These are phyloP conservation scores for Coleophoma eucalyptorum DNA, from an alignment of 2,329 filamentous ascomycete genomes.

Conservation along the genomic window DNA sequence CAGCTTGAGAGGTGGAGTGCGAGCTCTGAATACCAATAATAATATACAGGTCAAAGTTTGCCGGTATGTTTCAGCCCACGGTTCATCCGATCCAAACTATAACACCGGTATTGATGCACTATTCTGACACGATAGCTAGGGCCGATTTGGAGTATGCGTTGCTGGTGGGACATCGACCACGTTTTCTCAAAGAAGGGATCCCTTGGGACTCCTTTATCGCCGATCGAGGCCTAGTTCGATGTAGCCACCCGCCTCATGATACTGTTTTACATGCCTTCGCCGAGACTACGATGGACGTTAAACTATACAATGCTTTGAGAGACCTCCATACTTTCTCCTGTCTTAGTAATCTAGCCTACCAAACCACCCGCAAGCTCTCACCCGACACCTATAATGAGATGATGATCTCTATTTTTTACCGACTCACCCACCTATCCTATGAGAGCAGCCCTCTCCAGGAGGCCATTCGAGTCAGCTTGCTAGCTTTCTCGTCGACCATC, in stretches of 20 bases:
- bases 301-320: slow-evolving; percentile 17
- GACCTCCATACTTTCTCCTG: slow-evolving; percentile 19
- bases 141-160: slow-evolving; percentile 8
- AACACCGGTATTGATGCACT: background rate
- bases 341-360: slow-evolving; percentile 18
- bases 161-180: background rate
- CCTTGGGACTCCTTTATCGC: slow-evolving; percentile 12
- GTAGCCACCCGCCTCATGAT: background rate
- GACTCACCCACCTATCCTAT: slow-evolving; percentile 28
- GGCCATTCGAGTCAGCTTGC: slow-evolving; percentile 30
- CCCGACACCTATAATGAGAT: slow-evolving; percentile 16
- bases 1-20: slow-evolving; percentile 30
- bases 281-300: background rate
- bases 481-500: slow-evolving; percentile 30
- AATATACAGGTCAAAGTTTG: slow-evolving; percentile 31
- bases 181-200: slow-evolving; percentile 1
- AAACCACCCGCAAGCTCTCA: slow-evolving; percentile 14
- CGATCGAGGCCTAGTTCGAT: slow-evolving; percentile 10
- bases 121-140: slow-evolving; percentile 17
- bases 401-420: slow-evolving; percentile 35
- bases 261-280: background rate
- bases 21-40: slow-evolving; percentile 22
- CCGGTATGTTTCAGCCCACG: slow-evolving; percentile 14
- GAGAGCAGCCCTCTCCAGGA: slow-evolving; percentile 23
- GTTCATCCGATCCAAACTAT: background rate